These are phyloP conservation scores for Candida bentonensis DNA, from an alignment of 805 yeast species.

Conservation along the genomic window DNA sequence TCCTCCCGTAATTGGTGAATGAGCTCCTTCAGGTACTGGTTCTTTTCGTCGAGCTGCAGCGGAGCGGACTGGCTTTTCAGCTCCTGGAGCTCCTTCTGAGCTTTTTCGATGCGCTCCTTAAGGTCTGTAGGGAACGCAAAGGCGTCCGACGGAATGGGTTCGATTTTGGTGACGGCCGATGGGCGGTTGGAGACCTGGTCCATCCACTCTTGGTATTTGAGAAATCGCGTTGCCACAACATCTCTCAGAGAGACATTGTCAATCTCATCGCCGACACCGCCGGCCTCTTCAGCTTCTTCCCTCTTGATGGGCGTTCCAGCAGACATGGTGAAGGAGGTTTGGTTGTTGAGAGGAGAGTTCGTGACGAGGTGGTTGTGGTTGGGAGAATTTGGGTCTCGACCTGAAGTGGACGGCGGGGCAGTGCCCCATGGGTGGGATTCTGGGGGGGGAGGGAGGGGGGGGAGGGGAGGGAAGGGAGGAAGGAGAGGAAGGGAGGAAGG, in stretches of 20 bases:
- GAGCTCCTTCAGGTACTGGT: slow-evolving; percentile 12
- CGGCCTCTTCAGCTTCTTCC: slow-evolving; percentile 14
- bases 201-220: slow-evolving; percentile 32
- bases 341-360: no score
- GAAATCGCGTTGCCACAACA: slow-evolving; percentile 27
- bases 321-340: no score
- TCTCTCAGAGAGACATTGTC: slow-evolving; percentile 28
- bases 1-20: slow-evolving; percentile 17
- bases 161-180: neutral
- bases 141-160: neutral
- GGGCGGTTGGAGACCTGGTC: slow-evolving; percentile 17
- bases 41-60: slow-evolving; percentile 10
- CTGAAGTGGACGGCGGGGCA: no score
- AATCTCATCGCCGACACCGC: slow-evolving; percentile 25
- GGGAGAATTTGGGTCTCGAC: no score
- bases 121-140: slow-evolving; percentile 6
- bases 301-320: neutral
- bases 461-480: no score
- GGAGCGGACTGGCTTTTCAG: slow-evolving; percentile 12
- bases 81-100: slow-evolving; percentile 15
- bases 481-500: no score
- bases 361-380: no score
- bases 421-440: no score
- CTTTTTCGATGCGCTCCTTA: slow-evolving; percentile 9
- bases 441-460: no score